phyloP scores from a whole-genome alignment of 345 rosid genomes.

The Ailanthus altissimus region DNA sequence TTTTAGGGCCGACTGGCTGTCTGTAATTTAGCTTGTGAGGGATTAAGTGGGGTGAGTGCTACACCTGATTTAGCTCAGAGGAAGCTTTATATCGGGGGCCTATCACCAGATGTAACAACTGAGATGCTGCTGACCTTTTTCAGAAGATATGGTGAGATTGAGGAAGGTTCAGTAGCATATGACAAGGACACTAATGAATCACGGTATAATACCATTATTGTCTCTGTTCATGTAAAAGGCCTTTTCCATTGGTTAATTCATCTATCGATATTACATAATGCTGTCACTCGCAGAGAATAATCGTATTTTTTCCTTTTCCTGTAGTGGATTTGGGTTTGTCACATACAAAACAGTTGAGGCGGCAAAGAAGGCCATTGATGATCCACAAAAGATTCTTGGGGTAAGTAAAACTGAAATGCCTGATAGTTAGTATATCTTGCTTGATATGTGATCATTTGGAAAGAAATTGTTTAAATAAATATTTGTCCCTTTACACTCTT shows the following conservation, averaged over 20 bases:
- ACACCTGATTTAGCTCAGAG: constrained; percentile 54
- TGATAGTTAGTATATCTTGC: not conserved
- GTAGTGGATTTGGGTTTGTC: constrained; percentile 71
- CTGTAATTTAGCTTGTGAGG: constrained; percentile 66
- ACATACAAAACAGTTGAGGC: constrained; percentile 62
- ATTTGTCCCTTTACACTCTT: not conserved
- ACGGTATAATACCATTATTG: constrained; percentile 33
- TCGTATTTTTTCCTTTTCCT: constrained; percentile 18
- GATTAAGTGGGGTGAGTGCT: constrained; percentile 46
- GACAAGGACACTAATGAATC: constrained; percentile 69
- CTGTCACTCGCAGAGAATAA: not conserved
- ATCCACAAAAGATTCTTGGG: constrained; percentile 59
- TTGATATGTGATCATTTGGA: not conserved
- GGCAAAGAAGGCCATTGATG: constrained; percentile 63
- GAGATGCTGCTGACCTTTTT: constrained; percentile 54
- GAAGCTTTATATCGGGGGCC: constrained; percentile 65
- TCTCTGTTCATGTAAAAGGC: constrained; percentile 1
- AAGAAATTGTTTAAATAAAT: not conserved
- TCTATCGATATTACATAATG: not conserved
- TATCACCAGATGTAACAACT: constrained; percentile 61
- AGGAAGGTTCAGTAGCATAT: constrained; percentile 72
- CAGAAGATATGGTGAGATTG: constrained; percentile 59
- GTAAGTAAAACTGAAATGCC: constrained; percentile 28
- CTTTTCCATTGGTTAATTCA: not conserved
- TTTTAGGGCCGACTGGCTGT: constrained; percentile 69